phyloP scores from a whole-genome alignment of 345 rosid species.

The Bruguiera gymnorhiza region DNA sequence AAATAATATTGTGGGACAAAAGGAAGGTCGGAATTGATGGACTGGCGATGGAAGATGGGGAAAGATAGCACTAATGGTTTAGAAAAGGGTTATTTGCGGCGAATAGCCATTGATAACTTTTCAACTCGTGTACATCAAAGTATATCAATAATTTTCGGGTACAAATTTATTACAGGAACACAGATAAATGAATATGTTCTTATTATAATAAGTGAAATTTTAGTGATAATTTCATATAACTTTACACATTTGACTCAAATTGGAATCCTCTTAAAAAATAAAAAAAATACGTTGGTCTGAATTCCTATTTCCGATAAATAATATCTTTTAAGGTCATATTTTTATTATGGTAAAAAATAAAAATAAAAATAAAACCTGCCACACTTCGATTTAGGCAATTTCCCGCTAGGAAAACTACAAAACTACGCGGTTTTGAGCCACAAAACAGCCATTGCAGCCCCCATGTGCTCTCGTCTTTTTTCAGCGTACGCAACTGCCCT shows the following conservation, averaged over 20 bases:
- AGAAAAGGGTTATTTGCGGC: constrained; percentile 16
- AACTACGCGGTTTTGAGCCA: constrained; percentile 4
- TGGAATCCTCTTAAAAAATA: too few species aligned
- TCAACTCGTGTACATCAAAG: not conserved
- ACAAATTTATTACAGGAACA: too few species aligned
- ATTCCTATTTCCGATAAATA: too few species aligned
- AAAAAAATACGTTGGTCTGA: too few species aligned
- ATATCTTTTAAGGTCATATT: too few species aligned
- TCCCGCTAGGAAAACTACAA: constrained; percentile 10
- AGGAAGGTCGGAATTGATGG: not conserved
- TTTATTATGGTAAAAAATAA: not conserved
- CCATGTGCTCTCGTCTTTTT: not conserved
- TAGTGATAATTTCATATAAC: too few species aligned
- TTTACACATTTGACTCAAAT: too few species aligned
- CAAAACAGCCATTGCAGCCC: not conserved
- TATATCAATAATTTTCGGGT: not conserved
- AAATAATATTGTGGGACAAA: too few species aligned
- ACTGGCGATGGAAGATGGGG: not conserved
- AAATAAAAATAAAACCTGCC: constrained; percentile 4
- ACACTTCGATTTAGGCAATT: constrained; percentile 13
- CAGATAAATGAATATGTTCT: too few species aligned
- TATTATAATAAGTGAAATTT: too few species aligned
- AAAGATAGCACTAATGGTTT: constrained; percentile 13
- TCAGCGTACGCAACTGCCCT: too few species aligned
- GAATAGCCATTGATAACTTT: constrained; percentile 12